Evolutionary conservation across 2,329 filamentous ascomycete genomes (phyloP).

Genomic region (Pseudogymnoascus sp.): DNA sequence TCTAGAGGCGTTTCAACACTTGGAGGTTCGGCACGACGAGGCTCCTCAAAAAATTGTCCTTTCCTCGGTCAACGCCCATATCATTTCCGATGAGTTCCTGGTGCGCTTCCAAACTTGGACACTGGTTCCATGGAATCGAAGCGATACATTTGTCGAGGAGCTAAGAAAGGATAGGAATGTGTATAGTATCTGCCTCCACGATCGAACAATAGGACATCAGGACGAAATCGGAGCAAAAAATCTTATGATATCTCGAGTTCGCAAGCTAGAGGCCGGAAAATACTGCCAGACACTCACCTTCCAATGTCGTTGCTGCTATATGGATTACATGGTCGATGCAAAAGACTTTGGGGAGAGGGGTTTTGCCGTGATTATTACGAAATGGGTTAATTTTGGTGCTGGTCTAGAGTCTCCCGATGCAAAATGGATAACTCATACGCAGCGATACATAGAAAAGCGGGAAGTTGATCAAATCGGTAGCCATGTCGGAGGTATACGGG

Average conservation of each 20-base stretch:
- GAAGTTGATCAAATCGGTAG: slow-evolving; percentile 13
- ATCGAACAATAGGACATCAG: no score
- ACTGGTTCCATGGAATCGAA: slow-evolving; percentile 7
- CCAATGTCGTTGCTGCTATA: background rate
- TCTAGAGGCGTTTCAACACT: slow-evolving; percentile 15
- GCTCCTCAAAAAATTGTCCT: background rate
- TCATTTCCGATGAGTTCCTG: slow-evolving; percentile 5
- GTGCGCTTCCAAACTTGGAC: slow-evolving; percentile 6
- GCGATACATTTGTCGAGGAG: background rate
- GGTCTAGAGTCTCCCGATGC: slow-evolving; percentile 11
- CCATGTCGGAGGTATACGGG: slow-evolving; percentile 13
- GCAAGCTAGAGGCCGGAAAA: background rate
- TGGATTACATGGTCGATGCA: slow-evolving; percentile 2
- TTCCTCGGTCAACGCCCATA: background rate
- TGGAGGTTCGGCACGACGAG: slow-evolving; percentile 14
- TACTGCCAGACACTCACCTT: background rate
- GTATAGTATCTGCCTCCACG: background rate
- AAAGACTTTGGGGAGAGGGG: slow-evolving; percentile 7
- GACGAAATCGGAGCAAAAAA: background rate
- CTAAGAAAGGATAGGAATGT: background rate
- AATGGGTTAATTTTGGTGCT: slow-evolving; percentile 14
- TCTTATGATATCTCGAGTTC: slow-evolving; percentile 1
- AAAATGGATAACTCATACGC: slow-evolving; percentile 14
- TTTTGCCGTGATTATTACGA: slow-evolving; percentile 3
- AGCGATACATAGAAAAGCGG: background rate